phyloP scores from a whole-genome alignment of 164 flowering plant genomes.

The Annona cherimola region DNA sequence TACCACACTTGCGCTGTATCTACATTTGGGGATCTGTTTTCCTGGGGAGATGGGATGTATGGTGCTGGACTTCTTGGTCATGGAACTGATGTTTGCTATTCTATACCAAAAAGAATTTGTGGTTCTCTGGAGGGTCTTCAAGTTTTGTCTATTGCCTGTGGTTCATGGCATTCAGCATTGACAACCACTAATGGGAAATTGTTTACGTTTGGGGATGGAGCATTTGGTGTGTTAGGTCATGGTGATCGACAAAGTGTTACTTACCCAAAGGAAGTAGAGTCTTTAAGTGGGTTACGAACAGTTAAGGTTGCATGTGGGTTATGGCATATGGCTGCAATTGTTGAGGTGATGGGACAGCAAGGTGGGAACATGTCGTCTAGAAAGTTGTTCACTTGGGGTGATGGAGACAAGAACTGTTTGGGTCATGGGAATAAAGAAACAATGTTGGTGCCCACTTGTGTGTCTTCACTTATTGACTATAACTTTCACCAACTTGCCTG shows the following conservation, averaged over 20 bases:
- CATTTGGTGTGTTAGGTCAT: constrained; percentile 81
- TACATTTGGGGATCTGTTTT: constrained; percentile 58
- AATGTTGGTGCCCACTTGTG: constrained; percentile 57
- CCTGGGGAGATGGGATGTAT: constrained; percentile 82
- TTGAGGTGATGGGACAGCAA: constrained; percentile 49
- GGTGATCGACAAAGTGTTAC: constrained; percentile 56
- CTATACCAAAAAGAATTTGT: constrained; percentile 71
- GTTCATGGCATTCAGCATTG: constrained; percentile 79
- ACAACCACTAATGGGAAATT: constrained; percentile 54
- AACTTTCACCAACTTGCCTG: constrained; percentile 71
- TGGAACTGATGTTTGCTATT: constrained; percentile 64
- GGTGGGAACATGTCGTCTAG: constrained; percentile 34
- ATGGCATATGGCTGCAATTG: constrained; percentile 86
- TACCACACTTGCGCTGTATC: constrained; percentile 82
- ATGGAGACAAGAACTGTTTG: constrained; percentile 67
- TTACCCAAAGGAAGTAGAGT: constrained; percentile 65
- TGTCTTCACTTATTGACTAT: constrained; percentile 57
- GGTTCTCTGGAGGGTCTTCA: constrained; percentile 78
- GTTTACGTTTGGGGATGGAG: constrained; percentile 82
- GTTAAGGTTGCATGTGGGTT: constrained; percentile 77
- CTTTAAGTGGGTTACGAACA: constrained; percentile 47
- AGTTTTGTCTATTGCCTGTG: constrained; percentile 70
- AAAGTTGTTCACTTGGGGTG: constrained; percentile 89
- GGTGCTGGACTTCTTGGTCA: constrained; percentile 76
- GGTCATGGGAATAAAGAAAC: constrained; percentile 76